phyloP scores from a whole-genome alignment of 257 asterid species.

The Scutellaria baicalensis region DNA sequence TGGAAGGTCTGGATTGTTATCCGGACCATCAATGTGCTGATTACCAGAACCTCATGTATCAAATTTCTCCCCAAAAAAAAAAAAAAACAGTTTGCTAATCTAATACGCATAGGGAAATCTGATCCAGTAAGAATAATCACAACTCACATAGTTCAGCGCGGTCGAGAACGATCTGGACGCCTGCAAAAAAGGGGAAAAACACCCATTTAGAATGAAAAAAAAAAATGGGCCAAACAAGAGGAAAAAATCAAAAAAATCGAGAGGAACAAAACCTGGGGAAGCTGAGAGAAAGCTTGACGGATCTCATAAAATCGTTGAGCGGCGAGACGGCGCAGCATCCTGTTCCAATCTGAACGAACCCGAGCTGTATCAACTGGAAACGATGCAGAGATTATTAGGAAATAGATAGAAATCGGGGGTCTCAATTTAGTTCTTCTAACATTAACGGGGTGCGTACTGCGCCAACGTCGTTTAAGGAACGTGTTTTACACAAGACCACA shows the following conservation, averaged over 20 bases:
- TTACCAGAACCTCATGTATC: constrained; percentile 5
- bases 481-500: constrained; percentile 30
- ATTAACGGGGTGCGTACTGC: constrained; percentile 20
- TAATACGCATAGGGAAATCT: not conserved
- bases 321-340: constrained; percentile 75
- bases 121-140: not conserved
- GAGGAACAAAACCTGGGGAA: constrained; percentile 50
- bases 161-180: constrained; percentile 75
- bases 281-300: constrained; percentile 61
- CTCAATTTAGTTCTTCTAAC: not conserved
- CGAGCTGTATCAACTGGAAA: constrained; percentile 9
- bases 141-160: constrained; percentile 82
- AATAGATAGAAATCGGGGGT: constrained; percentile 16
- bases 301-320: constrained; percentile 64
- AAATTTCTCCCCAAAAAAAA: not conserved
- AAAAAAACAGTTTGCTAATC: not conserved
- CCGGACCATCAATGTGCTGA: constrained; percentile 85
- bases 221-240: not conserved
- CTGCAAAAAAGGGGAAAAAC: constrained; percentile 45
- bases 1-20: constrained; percentile 70
- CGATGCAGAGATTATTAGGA: constrained; percentile 13
- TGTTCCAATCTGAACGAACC: constrained; percentile 11
- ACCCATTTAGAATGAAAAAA: constrained; percentile 1
- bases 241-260: not conserved
- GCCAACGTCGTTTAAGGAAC: constrained; percentile 17